A percentile compares a stretch with the other conserved stretches of the same genome.
Evolutionary conservation across 1,139 yeast genomes (phyloP).

Genomic region (Insectozyma bohioensis): DNA sequence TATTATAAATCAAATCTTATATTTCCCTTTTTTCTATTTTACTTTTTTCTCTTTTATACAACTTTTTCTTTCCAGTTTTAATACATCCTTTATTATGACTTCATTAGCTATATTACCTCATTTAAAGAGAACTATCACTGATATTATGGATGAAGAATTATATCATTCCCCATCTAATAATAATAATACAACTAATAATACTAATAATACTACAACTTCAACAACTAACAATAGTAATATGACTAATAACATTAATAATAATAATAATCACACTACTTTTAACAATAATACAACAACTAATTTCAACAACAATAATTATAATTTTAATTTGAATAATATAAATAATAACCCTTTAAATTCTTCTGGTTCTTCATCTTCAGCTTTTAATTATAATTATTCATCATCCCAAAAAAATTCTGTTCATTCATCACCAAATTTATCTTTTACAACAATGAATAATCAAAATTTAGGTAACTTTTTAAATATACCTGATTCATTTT

Average conservation of each 20-base stretch:
- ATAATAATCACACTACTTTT: slow-evolving; percentile 5
- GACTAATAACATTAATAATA: slow-evolving; percentile 1
- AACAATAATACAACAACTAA: slow-evolving; percentile 12
- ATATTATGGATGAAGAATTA: slow-evolving; percentile 65
- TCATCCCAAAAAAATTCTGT: slow-evolving; percentile 13
- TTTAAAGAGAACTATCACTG: slow-evolving; percentile 55
- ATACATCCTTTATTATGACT: slow-evolving; percentile 29
- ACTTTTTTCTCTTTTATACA: slow-evolving; percentile 3
- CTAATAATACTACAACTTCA: slow-evolving; percentile 1
- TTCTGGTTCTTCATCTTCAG: no score
- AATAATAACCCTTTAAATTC: no score
- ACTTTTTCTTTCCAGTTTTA: slow-evolving; percentile 3
- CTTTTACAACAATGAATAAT: slow-evolving; percentile 12
- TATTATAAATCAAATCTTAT: no score
- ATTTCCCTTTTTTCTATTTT: no score
- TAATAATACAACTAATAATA: slow-evolving; percentile 4
- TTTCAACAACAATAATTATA: slow-evolving; percentile 10
- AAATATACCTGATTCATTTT: slow-evolving; percentile 32
- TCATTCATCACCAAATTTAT: slow-evolving; percentile 20
- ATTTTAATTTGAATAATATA: no score
- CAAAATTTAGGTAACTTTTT: slow-evolving; percentile 28
- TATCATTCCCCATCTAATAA: slow-evolving; percentile 42
- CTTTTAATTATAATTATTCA: no score
- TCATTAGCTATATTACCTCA: slow-evolving; percentile 48
- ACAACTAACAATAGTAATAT: slow-evolving; percentile 1